Evolutionary conservation across 805 yeast species (phyloP).

Genomic region (Saccharomycopsis schoenii): DNA sequence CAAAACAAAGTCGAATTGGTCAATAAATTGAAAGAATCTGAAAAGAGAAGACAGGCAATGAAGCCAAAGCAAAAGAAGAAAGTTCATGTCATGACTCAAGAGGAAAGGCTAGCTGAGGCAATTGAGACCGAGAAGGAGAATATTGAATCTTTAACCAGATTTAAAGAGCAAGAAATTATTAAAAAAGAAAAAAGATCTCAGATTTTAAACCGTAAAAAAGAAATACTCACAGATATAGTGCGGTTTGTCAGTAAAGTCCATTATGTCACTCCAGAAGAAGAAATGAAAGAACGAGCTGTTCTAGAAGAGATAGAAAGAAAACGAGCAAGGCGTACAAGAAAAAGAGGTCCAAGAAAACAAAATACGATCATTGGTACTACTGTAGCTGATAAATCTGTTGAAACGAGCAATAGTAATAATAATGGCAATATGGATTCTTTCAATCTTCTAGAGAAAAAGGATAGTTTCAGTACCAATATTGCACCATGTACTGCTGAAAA

Average conservation of each 20-base stretch:
- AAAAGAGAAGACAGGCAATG: conserved; percentile 40
- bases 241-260: conserved; percentile 40
- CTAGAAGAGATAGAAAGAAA: conserved; percentile 5
- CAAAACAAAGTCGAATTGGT: conserved; percentile 73
- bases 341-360: conserved; percentile 2
- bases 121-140: conserved; percentile 75
- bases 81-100: conserved; percentile 44
- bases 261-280: conserved; percentile 54
- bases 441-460: too few relatives aligned
- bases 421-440: background rate
- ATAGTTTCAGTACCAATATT: too few relatives aligned
- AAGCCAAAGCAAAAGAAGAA: conserved; percentile 26
- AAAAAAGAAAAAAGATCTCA: conserved; percentile 73
- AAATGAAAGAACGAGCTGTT: conserved; percentile 35
- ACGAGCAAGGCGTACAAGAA: background rate
- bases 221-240: conserved; percentile 49
- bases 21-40: conserved; percentile 61
- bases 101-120: conserved; percentile 72
- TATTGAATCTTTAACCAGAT: conserved; percentile 59
- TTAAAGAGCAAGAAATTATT: conserved; percentile 74
- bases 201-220: conserved; percentile 54
- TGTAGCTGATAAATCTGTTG: background rate
- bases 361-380: background rate
- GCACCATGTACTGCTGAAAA: too few relatives aligned
- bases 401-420: background rate